Conservation (phyloP, 192 early-diverging fungal genomes). For the Coemansia erecta region DNA sequence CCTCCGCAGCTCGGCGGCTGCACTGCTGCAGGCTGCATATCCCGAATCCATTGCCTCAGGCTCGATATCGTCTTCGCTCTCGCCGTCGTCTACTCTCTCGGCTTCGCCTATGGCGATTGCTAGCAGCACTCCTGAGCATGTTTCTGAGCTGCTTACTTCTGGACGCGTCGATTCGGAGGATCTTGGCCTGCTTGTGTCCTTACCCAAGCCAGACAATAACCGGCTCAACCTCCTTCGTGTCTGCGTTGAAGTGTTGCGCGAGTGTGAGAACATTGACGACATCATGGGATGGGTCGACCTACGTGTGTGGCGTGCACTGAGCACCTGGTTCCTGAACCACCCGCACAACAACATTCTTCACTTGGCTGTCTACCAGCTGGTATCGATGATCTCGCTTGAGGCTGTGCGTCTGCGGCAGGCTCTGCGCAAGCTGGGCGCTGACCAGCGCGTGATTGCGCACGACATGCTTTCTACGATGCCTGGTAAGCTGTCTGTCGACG, state of each 20-base stretch:
- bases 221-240: constrained; percentile 41
- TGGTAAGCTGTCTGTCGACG: background rate
- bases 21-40: constrained; percentile 36
- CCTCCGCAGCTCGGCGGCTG: constrained; percentile 41
- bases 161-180: constrained; percentile 44
- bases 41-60: constrained; percentile 41
- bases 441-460: background rate
- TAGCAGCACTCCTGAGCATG: constrained; percentile 38
- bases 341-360: constrained; percentile 54
- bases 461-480: background rate
- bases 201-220: constrained; percentile 41
- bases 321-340: constrained; percentile 51
- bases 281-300: constrained; percentile 49
- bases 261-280: constrained; percentile 44
- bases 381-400: constrained; percentile 37
- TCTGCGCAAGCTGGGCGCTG: constrained; percentile 15
- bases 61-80: constrained; percentile 49
- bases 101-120: constrained; percentile 46
- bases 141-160: constrained; percentile 8
- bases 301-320: constrained; percentile 50
- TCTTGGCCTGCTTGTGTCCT: constrained; percentile 24
- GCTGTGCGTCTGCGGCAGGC: constrained; percentile 38
- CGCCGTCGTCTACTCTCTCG: constrained; percentile 51
- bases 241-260: constrained; percentile 44
- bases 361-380: constrained; percentile 39